phyloP scores from a whole-genome alignment of 2,329 filamentous ascomycete species.

The Xylaria sp. region DNA sequence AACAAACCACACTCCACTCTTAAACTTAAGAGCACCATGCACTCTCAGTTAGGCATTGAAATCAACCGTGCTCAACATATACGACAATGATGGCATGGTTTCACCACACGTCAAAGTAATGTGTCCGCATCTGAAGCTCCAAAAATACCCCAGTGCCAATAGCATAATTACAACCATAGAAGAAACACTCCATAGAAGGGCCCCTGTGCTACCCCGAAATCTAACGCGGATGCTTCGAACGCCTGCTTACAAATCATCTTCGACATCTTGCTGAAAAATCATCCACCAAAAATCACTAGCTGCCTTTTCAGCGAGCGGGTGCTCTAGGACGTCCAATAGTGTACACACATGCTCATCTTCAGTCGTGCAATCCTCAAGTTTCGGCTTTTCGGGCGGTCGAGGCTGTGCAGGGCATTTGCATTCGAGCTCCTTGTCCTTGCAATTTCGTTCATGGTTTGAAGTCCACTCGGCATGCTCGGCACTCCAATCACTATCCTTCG shows the following conservation, averaged over 20 bases:
- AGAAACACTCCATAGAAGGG: background rate
- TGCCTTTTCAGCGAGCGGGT: too few species aligned
- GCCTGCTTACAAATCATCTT: conserved; percentile 25
- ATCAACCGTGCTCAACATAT: conserved; percentile 14
- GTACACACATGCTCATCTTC: too few species aligned
- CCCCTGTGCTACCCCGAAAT: background rate
- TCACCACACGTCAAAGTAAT: conserved; percentile 6
- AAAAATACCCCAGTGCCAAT: background rate
- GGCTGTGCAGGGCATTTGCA: too few species aligned
- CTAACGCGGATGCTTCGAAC: conserved; percentile 28
- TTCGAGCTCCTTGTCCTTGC: too few species aligned
- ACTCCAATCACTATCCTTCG: too few species aligned
- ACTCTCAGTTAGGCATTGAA: background rate
- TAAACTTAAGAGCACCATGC: conserved; percentile 15
- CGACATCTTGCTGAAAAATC: conserved; percentile 29
- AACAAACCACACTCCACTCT: background rate
- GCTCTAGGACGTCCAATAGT: too few species aligned
- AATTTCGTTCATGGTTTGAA: too few species aligned
- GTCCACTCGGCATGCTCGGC: too few species aligned
- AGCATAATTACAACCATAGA: background rate
- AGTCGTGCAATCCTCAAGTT: too few species aligned
- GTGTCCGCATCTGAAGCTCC: conserved; percentile 1
- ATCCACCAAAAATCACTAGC: too few species aligned
- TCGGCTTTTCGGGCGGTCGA: too few species aligned
- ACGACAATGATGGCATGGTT: background rate